Evolutionary conservation across 2,329 filamentous ascomycete species (phyloP).

Genomic region (Chrysosporium queenslandicum): DNA sequence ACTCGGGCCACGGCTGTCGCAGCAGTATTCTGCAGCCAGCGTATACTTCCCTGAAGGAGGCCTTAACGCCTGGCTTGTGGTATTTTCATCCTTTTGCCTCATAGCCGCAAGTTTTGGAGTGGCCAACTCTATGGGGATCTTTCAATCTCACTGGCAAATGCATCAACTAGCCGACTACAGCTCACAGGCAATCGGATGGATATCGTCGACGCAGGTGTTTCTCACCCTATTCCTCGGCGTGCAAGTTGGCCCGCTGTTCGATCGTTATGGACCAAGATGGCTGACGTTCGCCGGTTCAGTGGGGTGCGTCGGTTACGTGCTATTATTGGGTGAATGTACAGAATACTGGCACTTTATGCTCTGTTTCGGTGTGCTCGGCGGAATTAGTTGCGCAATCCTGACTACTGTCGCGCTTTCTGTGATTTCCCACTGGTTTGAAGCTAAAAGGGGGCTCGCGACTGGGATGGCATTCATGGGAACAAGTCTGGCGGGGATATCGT

Average conservation of each 20-base stretch:
- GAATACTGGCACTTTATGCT: constrained; percentile 34
- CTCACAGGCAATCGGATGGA: constrained; percentile 30
- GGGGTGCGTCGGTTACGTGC: constrained; percentile 22
- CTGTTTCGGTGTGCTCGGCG: constrained; percentile 28
- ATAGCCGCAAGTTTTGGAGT: constrained; percentile 36
- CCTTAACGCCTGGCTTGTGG: constrained; percentile 35
- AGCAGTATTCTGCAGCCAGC: not conserved
- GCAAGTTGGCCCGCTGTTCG: constrained; percentile 32
- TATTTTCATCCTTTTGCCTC: constrained; percentile 34
- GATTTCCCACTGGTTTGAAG: constrained; percentile 30
- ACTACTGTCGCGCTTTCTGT: constrained; percentile 26
- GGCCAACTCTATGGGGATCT: constrained; percentile 32
- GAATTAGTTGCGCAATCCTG: constrained; percentile 25
- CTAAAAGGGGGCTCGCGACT: constrained; percentile 26
- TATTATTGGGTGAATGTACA: constrained; percentile 26
- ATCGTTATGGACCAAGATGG: constrained; percentile 26
- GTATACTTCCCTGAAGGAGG: constrained; percentile 35
- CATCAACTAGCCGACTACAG: constrained; percentile 29
- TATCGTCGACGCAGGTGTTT: constrained; percentile 34
- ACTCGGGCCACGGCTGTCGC: not conserved
- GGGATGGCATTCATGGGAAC: constrained; percentile 30
- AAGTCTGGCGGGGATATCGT: constrained; percentile 28
- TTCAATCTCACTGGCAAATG: constrained; percentile 32
- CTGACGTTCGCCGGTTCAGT: constrained; percentile 26
- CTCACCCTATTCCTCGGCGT: constrained; percentile 30